Conservation (phyloP, 73 alveolate species). For the Effrenium voratum region DNA sequence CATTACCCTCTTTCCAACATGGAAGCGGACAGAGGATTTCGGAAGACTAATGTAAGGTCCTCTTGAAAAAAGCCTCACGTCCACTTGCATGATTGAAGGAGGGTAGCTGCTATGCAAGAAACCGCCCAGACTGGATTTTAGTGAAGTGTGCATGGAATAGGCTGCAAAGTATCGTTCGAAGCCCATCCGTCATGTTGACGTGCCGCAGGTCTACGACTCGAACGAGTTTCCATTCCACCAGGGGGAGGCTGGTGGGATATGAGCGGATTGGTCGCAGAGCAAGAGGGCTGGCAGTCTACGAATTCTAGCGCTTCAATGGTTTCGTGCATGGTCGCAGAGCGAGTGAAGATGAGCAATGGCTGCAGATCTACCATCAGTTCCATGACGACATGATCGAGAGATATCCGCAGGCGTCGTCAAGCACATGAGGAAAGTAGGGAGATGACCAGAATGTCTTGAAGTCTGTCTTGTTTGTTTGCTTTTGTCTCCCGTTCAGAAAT, state of each 20-base stretch:
- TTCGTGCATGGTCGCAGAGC: background rate
- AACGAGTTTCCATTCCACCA: conserved; percentile 87
- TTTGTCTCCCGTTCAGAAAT: conserved; percentile 30
- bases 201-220: conserved; percentile 81
- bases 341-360: background rate
- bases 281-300: background rate
- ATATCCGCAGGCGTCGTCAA: conserved; percentile 40
- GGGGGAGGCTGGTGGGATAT: conserved; percentile 34
- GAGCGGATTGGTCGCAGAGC: background rate
- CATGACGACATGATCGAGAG: conserved; percentile 93
- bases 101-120: too few species aligned
- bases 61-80: too few species aligned
- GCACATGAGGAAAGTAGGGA: background rate
- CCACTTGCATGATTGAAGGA: too few species aligned
- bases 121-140: too few species aligned
- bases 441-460: background rate
- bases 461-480: background rate
- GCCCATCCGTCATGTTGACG: background rate
- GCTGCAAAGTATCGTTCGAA: background rate
- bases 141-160: too few species aligned
- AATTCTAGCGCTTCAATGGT: background rate
- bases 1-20: too few species aligned
- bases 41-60: too few species aligned
- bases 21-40: too few species aligned
- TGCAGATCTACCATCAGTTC: conserved; percentile 92